Base-by-base conservation (phyloP, 2,329 filamentous ascomycete genomes). In the Paracoccidioides brasiliensis region DNA sequence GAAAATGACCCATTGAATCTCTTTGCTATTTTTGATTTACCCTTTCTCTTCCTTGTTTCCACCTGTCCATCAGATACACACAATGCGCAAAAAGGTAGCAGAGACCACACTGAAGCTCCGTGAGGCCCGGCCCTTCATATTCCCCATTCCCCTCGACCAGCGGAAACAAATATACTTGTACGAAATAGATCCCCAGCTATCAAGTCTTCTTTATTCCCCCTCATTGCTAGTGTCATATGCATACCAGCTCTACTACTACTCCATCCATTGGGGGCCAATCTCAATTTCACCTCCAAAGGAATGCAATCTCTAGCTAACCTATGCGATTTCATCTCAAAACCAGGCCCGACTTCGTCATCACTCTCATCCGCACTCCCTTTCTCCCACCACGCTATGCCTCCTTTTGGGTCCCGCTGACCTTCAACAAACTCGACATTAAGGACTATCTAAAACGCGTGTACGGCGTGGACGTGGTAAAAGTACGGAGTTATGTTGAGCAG, bases 381-480 rank as follows among this genome's bases (percentile, higher is more conserved):
- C 80, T 87, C 54, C 84, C 88, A 6, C 83, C 90, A 22, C 85
- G 83, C 69, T 89, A 88, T 69, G 93, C 91, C 60, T 85, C 84
- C 64, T 98, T 98, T 81, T 79, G 85, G 66, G 91, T 96, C 37
- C 93, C 93, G 9, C 80, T 97, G 64, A 83, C 81, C 64, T 90
- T 96, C 78, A 95, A 89, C 78, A 98, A 98, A 75, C 85, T 97
- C 72, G 93, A 98, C 70, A 76, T 98, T 44, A 88, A 90, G 71
- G 90, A 96, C 76, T 98, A 97, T 76, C 84, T 98, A 59, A 87
- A 82, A 75, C 84, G 95, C 70, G 80, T 81, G 45, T 98, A 98
- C 78, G 78, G 80, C 58, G 84, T 97, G 59, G 79, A 84, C 60
- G 81, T 85, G 54, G 75, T 81, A 53, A 78, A 78, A 61, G 83